Percentiles rank a stretch among this genome's conserved stretches.
phyloP scores from a whole-genome alignment of 345 rosid genomes.

The Citrus mangshanensis region DNA sequence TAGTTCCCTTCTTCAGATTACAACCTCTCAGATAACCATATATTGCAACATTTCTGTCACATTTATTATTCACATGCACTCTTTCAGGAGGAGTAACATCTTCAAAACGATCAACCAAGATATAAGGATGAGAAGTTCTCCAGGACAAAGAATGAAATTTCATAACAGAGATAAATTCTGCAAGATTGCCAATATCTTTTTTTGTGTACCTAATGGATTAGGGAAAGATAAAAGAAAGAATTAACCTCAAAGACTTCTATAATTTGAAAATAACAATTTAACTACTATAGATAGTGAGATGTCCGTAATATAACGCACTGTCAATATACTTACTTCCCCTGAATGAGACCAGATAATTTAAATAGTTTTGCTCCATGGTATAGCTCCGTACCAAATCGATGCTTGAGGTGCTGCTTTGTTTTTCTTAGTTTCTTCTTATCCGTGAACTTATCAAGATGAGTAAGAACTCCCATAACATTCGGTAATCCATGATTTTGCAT shows the following conservation, averaged over 20 bases:
- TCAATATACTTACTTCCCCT: constrained; percentile 70
- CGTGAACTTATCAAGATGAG: constrained; percentile 90
- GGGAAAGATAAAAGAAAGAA: background rate
- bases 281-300: background rate
- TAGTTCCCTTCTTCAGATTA: constrained; percentile 23
- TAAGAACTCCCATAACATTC: constrained; percentile 91
- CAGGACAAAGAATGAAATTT: constrained; percentile 76
- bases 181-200: constrained; percentile 80
- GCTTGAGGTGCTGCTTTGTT: constrained; percentile 87
- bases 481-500: constrained; percentile 96
- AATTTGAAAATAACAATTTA: background rate
- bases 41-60: constrained; percentile 79
- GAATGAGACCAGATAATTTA: constrained; percentile 82
- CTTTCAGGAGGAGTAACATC: constrained; percentile 89
- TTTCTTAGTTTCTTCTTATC: constrained; percentile 89
- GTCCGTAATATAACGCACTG: background rate
- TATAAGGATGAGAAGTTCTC: constrained; percentile 90
- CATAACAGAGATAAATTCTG: constrained; percentile 74
- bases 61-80: constrained; percentile 63
- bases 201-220: constrained; percentile 56
- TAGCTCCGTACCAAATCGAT: constrained; percentile 94
- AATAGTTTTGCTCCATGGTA: constrained; percentile 86
- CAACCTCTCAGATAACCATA: constrained; percentile 92
- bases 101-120: constrained; percentile 89
- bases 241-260: background rate